Evolutionary conservation across 495 filamentous ascomycete genomes (phyloP).

Genomic region (Podospora pseudoanserina): DNA sequence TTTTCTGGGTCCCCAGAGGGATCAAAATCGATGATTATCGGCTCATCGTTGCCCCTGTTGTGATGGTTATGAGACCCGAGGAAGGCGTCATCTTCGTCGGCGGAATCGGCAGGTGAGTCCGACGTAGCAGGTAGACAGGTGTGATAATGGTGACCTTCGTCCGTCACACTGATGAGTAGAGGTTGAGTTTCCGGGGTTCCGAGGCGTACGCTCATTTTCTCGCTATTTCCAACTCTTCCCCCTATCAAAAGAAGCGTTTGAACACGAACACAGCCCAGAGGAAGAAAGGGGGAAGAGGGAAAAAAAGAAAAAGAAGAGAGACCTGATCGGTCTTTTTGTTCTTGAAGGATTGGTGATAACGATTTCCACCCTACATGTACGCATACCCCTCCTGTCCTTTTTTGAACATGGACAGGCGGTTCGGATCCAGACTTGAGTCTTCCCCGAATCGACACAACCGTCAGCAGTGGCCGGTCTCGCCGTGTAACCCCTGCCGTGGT

Average conservation of each 20-base stretch:
- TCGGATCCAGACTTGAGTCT: background rate
- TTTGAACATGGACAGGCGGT: background rate
- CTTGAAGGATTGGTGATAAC: background rate
- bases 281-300: background rate
- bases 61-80: background rate
- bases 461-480: background rate
- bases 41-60: conserved; percentile 10
- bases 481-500: background rate
- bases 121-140: background rate
- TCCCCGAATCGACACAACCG: background rate
- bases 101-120: background rate
- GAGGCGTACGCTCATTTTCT: conserved; percentile 1
- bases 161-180: conserved; percentile 12
- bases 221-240: background rate
- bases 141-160: conserved; percentile 17
- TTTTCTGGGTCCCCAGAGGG: conserved; percentile 50
- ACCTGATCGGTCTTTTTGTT: background rate
- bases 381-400: background rate
- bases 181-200: conserved; percentile 13
- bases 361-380: background rate
- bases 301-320: background rate
- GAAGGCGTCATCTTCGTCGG: background rate
- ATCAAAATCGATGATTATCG: conserved; percentile 43
- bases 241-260: background rate
- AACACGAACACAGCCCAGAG: background rate